These are phyloP conservation scores for Pythium scleroteichum DNA, from an alignment of 352 stramenopile genomes.

Conservation along the genomic window DNA sequence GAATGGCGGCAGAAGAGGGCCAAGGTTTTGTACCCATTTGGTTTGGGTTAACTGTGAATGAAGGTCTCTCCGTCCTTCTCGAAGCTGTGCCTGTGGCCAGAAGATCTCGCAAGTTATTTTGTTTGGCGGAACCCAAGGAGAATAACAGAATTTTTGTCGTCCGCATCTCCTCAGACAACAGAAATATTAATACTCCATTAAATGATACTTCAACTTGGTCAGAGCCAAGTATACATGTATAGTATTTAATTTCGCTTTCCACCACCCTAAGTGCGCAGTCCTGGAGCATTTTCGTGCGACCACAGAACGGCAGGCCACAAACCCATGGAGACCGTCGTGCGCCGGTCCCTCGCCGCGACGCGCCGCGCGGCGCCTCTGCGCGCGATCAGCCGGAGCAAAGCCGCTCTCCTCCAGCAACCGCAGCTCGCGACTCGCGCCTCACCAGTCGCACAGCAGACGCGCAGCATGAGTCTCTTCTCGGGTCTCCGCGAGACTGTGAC, in stretches of 20 bases:
- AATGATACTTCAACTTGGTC: neutral
- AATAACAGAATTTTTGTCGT: no score
- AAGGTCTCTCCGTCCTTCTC: neutral
- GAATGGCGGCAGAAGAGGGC: no score
- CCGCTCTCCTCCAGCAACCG: conserved; percentile 1
- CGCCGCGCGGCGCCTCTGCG: conserved; percentile 18
- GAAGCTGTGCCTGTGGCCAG: no score
- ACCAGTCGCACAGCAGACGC: conserved; percentile 36
- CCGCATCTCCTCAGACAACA: no score
- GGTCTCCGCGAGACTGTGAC: conserved; percentile 73
- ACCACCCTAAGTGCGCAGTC: neutral
- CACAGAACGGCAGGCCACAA: conserved; percentile 6
- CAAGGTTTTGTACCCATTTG: neutral
- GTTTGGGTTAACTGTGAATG: neutral
- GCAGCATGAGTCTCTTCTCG: conserved; percentile 72
- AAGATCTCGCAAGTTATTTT: no score
- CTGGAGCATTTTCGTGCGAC: conserved; percentile 17
- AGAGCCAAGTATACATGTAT: conserved; percentile 1
- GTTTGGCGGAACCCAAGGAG: no score
- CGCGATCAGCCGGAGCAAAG: conserved; percentile 3
- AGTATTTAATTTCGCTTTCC: conserved; percentile 12
- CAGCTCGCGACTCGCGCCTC: neutral
- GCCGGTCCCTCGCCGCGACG: conserved; percentile 19
- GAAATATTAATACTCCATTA: no score
- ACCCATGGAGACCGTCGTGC: conserved; percentile 23